A percentile compares a stretch with the other conserved stretches of the same genome.
These are phyloP conservation scores for Protomyces inundatus DNA, from an alignment of 1,139 yeast species.

Conservation along the genomic window DNA sequence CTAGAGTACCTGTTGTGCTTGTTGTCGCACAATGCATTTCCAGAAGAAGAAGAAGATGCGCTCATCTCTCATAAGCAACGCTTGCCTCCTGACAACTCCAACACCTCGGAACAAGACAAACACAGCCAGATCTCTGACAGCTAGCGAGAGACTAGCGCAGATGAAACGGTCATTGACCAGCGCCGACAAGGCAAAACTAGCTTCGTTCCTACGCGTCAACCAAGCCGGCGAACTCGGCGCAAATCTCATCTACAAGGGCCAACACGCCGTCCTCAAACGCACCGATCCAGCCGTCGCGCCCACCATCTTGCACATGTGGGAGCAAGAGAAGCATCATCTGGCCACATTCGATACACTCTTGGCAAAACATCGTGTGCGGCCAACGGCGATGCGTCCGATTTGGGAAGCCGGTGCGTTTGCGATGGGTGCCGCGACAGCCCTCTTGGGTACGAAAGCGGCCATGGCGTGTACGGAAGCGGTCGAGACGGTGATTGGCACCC, in stretches of 20 bases:
- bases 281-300: constrained; percentile 58
- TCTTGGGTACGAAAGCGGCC: constrained; percentile 89
- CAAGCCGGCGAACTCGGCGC: constrained; percentile 99
- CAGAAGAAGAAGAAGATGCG: too few species aligned
- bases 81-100: too few species aligned
- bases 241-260: constrained; percentile 86
- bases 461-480: constrained; percentile 99
- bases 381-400: constrained; percentile 80
- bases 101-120: too few species aligned
- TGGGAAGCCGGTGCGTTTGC: constrained; percentile 91
- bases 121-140: too few species aligned
- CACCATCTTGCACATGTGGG: constrained; percentile 93
- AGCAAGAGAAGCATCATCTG: constrained; percentile 89
- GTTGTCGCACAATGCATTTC: too few species aligned
- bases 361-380: constrained; percentile 73
- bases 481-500: constrained; percentile 96
- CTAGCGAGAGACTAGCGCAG: too few species aligned
- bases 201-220: constrained; percentile 63
- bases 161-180: constrained; percentile 10
- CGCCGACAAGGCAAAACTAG: constrained; percentile 25
- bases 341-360: constrained; percentile 75
- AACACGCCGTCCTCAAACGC: constrained; percentile 65
- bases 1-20: too few species aligned
- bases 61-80: too few species aligned
- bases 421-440: constrained; percentile 81